Evolutionary conservation across 208 protist genomes (phyloP), one percentile per base, ranked within the genome.

Genomic region (Trichomonas tenax): DNA sequence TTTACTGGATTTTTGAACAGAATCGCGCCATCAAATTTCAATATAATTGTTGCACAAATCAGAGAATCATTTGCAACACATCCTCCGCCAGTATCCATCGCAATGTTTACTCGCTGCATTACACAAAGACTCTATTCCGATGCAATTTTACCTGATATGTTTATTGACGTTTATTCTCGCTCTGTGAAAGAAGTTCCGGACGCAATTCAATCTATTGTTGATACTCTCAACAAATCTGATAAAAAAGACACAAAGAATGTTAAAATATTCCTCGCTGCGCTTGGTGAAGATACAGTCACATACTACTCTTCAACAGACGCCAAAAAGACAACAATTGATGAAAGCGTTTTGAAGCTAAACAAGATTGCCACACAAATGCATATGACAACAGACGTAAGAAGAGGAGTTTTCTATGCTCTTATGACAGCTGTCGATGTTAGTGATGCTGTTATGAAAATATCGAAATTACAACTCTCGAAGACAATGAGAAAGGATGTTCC

Each of bases 11-110:
- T 93, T 93, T 38, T 93, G 10, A 93, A 93, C 45, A 41, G 86
- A 51, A 93, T 93, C 31, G 86, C 86, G 17, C 86, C 86, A 51
- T 93, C 86, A 38, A 93, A 93, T 93, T 93, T 48, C 44, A 93
- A 93, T 51, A 93, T 93, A 0, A 58, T 93, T 34, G 9, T 41
- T 38, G 41, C 86, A 15, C 23, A 44, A 38, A 93, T 93, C 36
- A 23, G 86, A 58, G 86, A 93, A 51, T 3, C 86, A 31, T 93
- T 51, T 93, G 23, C 86, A 34, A 38, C 40, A 26, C 86, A 93
- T 58, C 44, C 40, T 48, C 44, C 40, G 26, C 8, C 44, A 51
- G 86, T 51, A 38, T 93, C 86, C n/a, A 51, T 51, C 31, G 26
- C 86, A 51, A 93, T 93, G 86, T 93, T 93, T 93, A 93, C 86